phyloP scores from a whole-genome alignment of 2,329 filamentous ascomycete species.

The Madurella fahalii region DNA sequence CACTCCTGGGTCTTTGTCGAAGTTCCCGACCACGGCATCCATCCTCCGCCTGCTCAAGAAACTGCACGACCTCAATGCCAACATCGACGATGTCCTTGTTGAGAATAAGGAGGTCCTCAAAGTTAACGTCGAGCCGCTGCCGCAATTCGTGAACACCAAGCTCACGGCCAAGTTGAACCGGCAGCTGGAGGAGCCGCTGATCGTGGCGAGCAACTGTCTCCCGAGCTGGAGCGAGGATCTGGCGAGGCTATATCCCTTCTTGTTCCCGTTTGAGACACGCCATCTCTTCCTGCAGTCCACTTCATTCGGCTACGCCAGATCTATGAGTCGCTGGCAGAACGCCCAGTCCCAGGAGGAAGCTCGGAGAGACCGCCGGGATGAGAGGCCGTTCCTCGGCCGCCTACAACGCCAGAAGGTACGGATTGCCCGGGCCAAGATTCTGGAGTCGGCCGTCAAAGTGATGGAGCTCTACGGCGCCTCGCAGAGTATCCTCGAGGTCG shows the following conservation, averaged over 20 bases:
- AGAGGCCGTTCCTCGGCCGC: constrained; percentile 84
- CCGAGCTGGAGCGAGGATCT: constrained; percentile 96
- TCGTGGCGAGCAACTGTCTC: constrained; percentile 94
- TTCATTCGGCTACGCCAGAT: constrained; percentile 94
- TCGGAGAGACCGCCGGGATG: constrained; percentile 79
- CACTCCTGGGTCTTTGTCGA: constrained; percentile 74
- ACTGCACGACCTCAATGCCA: constrained; percentile 86
- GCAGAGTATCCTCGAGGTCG: constrained; percentile 91
- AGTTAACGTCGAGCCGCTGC: constrained; percentile 74
- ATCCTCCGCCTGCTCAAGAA: constrained; percentile 87
- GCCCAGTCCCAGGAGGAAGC: constrained; percentile 77
- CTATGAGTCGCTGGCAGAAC: constrained; percentile 97
- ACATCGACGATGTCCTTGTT: constrained; percentile 83
- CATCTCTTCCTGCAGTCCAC: constrained; percentile 97
- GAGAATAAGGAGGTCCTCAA: constrained; percentile 68
- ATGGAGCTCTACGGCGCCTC: constrained; percentile 99
- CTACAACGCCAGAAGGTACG: constrained; percentile 97
- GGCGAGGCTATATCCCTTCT: constrained; percentile 87
- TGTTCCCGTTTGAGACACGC: constrained; percentile 96
- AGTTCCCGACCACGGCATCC: constrained; percentile 77
- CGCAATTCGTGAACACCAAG: constrained; percentile 98
- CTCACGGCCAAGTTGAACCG: constrained; percentile 96
- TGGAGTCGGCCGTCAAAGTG: constrained; percentile 95
- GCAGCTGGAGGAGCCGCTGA: constrained; percentile 91
- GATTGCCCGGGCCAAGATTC: constrained; percentile 87